These are phyloP conservation scores for Collybia sordida DNA, from an alignment of 768 basidiomycete genomes.

Conservation along the genomic window DNA sequence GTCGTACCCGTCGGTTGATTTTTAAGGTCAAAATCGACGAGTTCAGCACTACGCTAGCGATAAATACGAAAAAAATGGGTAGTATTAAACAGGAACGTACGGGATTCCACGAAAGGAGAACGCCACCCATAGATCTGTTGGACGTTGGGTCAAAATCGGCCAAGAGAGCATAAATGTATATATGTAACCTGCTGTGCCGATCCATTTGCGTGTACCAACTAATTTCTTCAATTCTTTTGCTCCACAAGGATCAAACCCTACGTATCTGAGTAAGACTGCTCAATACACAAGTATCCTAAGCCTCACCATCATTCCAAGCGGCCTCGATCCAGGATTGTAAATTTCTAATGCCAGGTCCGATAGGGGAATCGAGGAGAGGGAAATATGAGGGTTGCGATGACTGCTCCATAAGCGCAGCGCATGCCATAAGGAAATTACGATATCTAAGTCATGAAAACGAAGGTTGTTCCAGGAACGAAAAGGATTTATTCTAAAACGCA, in stretches of 20 bases:
- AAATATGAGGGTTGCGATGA: slow-evolving; percentile 59
- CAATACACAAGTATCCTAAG: background rate
- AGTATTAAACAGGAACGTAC: slow-evolving; percentile 42
- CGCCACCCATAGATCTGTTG: slow-evolving; percentile 72
- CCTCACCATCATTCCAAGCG: slow-evolving; percentile 71
- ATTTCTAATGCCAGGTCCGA: slow-evolving; percentile 67
- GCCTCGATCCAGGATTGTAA: slow-evolving; percentile 79
- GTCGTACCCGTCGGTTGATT: slow-evolving; percentile 42
- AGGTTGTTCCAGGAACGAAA: background rate
- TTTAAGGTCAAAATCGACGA: slow-evolving; percentile 13
- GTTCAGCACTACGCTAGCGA: too few relatives aligned
- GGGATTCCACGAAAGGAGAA: slow-evolving; percentile 80
- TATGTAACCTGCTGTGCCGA: slow-evolving; percentile 72
- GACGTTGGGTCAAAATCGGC: background rate
- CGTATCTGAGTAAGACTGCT: background rate
- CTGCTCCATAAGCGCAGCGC: slow-evolving; percentile 71
- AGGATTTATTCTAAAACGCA: slow-evolving; percentile 15
- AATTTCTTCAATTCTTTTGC: slow-evolving; percentile 55
- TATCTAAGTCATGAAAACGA: slow-evolving; percentile 46
- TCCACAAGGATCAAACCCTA: slow-evolving; percentile 77
- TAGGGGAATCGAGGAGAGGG: slow-evolving; percentile 53
- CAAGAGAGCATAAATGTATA: background rate
- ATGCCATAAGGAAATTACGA: slow-evolving; percentile 81
- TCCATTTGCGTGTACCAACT: slow-evolving; percentile 66
- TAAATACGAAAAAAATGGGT: background rate